Evolutionary conservation across 768 basidiomycete species (phyloP).

Genomic region (Serendipita sp.): DNA sequence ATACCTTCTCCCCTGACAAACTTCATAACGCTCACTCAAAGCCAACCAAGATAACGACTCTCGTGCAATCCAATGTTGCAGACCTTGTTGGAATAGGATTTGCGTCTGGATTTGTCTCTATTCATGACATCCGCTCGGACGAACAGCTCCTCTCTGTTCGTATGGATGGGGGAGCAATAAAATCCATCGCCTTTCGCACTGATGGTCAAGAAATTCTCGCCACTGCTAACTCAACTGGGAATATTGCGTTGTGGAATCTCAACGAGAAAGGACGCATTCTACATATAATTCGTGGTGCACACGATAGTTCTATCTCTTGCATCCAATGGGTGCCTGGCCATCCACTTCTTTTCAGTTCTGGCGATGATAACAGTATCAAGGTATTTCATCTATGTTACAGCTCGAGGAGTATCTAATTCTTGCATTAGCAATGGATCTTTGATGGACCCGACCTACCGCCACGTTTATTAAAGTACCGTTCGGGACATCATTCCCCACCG

Average conservation of each 20-base stretch:
- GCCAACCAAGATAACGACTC: constrained; percentile 44
- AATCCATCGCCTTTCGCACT: constrained; percentile 67
- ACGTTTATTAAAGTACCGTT: constrained; percentile 75
- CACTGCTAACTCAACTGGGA: constrained; percentile 69
- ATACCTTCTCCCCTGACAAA: constrained; percentile 46
- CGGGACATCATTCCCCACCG: constrained; percentile 83
- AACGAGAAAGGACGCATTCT: constrained; percentile 64
- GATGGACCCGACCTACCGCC: constrained; percentile 81
- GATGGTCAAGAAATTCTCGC: constrained; percentile 83
- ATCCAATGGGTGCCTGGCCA: constrained; percentile 90
- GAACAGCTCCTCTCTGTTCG: constrained; percentile 77
- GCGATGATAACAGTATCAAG: constrained; percentile 92
- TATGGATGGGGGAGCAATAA: constrained; percentile 73
- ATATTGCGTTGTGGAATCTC: constrained; percentile 88
- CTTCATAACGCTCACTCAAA: constrained; percentile 26
- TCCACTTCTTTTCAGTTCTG: constrained; percentile 74
- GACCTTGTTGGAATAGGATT: constrained; percentile 93
- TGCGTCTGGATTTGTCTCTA: constrained; percentile 66
- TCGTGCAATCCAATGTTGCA: constrained; percentile 86
- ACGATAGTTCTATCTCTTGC: constrained; percentile 68
- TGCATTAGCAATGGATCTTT: constrained; percentile 83
- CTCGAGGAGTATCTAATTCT: background rate
- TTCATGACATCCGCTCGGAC: constrained; percentile 82
- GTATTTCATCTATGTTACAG: constrained; percentile 22
- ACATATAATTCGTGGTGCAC: constrained; percentile 75